These are phyloP conservation scores for Sarcodon aspratus DNA, from an alignment of 768 basidiomycete species.

Conservation along the genomic window DNA sequence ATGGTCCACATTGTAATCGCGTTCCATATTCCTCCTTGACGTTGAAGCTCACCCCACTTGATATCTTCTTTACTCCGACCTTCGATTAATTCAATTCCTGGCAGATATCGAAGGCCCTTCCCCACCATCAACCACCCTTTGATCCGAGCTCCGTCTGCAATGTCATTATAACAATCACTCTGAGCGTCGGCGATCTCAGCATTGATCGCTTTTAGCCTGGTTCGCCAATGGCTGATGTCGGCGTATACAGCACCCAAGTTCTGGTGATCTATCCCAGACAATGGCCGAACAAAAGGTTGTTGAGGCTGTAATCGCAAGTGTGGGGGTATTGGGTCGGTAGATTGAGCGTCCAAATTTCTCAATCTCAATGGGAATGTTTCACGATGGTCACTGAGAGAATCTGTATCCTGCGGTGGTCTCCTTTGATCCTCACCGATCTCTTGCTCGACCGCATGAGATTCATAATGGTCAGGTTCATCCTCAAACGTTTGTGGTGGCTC, in stretches of 20 bases:
- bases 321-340: conserved; percentile 39
- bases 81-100: conserved; percentile 58
- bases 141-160: conserved; percentile 56
- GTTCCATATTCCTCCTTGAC: conserved; percentile 36
- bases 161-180: conserved; percentile 53
- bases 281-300: conserved; percentile 67
- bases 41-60: conserved; percentile 67
- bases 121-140: conserved; percentile 78
- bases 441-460: conserved; percentile 2
- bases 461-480: conserved; percentile 15
- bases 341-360: conserved; percentile 17
- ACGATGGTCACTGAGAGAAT: conserved; percentile 24
- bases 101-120: conserved; percentile 49
- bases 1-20: conserved; percentile 45
- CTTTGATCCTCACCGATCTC: conserved; percentile 9
- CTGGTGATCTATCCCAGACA: conserved; percentile 57
- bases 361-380: conserved; percentile 57
- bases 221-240: conserved; percentile 62
- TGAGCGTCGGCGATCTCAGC: conserved; percentile 62
- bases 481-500: conserved; percentile 28
- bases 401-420: conserved; percentile 10
- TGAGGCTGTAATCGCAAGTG: conserved; percentile 59
- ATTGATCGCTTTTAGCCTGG: conserved; percentile 62
- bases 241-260: conserved; percentile 55
- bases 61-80: conserved; percentile 79